Evolutionary conservation across 129 eudicot genomes (phyloP).

Genomic region (Calendula officinalis): DNA sequence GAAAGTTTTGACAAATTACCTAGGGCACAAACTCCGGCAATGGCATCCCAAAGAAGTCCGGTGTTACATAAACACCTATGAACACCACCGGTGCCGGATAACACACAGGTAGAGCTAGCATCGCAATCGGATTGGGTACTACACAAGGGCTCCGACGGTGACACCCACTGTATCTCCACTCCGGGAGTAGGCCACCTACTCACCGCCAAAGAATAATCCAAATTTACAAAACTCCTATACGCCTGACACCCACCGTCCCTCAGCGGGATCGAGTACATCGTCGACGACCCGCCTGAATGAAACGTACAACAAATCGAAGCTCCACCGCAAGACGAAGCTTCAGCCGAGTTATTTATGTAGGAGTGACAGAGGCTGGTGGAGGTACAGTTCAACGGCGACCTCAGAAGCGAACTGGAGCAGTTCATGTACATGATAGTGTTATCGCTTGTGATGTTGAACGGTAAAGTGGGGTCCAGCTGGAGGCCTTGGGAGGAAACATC

Average conservation of each 20-base stretch:
- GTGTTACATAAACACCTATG: conserved; percentile 68
- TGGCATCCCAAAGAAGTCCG: conserved; percentile 61
- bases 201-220: conserved; percentile 56
- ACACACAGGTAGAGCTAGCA: conserved; percentile 52
- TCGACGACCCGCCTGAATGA: conserved; percentile 53
- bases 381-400: conserved; percentile 46
- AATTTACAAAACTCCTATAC: conserved; percentile 66
- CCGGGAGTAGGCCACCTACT: conserved; percentile 71
- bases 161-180: conserved; percentile 65
- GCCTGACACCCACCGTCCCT: conserved; percentile 76
- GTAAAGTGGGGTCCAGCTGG: conserved; percentile 35
- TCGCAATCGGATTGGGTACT: conserved; percentile 62
- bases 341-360: conserved; percentile 36
- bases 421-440: conserved; percentile 51
- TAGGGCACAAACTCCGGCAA: conserved; percentile 54
- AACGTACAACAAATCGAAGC: conserved; percentile 39
- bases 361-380: conserved; percentile 39
- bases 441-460: conserved; percentile 46
- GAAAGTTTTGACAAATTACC: conserved; percentile 35
- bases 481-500: conserved; percentile 42
- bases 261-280: conserved; percentile 51
- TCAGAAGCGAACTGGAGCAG: conserved; percentile 43
- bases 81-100: conserved; percentile 31
- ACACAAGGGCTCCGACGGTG: conserved; percentile 74
- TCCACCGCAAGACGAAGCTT: conserved; percentile 21